A percentile compares a stretch with the other conserved stretches of the same genome.
These are phyloP conservation scores for Rhododendron ovatum DNA, from an alignment of 148 eudicot genomes.

Conservation along the genomic window DNA sequence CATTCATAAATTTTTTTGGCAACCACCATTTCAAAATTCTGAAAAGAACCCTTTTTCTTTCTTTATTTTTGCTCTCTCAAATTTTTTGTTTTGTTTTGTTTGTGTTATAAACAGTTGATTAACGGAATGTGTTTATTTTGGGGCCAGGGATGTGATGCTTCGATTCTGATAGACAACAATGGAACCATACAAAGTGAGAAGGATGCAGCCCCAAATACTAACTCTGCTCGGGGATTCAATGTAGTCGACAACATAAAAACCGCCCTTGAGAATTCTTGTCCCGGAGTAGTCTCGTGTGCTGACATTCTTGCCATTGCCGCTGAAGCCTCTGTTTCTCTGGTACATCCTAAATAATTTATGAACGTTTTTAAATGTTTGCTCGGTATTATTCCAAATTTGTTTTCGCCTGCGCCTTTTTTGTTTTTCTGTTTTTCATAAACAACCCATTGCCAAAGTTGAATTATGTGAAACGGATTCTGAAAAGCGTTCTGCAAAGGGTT, in stretches of 20 bases:
- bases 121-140: neutral
- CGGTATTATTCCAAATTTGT: neutral
- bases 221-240: slow-evolving; percentile 31
- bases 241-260: slow-evolving; percentile 34
- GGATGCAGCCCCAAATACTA: slow-evolving; percentile 27
- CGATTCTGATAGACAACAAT: slow-evolving; percentile 7
- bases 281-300: slow-evolving; percentile 35
- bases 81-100: neutral
- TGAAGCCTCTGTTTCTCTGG: slow-evolving; percentile 20
- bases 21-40: neutral
- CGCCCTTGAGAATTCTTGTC: slow-evolving; percentile 33
- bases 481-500: neutral
- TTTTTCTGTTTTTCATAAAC: neutral
- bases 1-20: neutral
- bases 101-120: neutral
- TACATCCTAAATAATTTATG: neutral
- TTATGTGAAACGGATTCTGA: neutral
- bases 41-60: too few species aligned
- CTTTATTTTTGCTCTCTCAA: too few species aligned
- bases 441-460: neutral
- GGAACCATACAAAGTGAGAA: slow-evolving; percentile 29
- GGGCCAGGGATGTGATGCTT: slow-evolving; percentile 11
- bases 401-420: neutral
- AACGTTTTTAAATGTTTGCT: neutral
- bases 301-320: slow-evolving; percentile 31